Evolutionary conservation across 1,284 basidiomycete species (phyloP).

Genomic region (Ustilago tritici): DNA sequence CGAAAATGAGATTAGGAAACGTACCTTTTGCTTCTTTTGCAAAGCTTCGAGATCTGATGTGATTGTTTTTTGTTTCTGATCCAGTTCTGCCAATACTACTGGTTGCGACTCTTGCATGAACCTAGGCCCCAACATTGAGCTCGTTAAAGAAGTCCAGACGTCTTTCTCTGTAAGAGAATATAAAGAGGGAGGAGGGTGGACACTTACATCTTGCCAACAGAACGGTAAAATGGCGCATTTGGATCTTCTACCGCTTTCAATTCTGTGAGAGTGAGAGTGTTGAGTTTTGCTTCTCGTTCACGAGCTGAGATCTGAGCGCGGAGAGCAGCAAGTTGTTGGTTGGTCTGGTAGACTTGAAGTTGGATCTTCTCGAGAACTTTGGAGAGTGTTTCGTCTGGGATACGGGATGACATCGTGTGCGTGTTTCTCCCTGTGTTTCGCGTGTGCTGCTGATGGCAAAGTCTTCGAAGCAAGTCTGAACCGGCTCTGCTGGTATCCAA

Average conservation of each 20-base stretch:
- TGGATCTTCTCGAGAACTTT: conserved; percentile 49
- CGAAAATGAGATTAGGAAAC: not conserved
- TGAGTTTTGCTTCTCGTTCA: conserved; percentile 43
- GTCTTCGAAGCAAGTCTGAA: not conserved
- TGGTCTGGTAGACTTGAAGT: conserved; percentile 41
- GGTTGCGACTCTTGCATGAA: conserved; percentile 42
- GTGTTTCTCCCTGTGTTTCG: not conserved
- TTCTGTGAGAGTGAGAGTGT: conserved; percentile 37
- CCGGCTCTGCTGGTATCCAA: not conserved
- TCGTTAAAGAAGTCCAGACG: not conserved
- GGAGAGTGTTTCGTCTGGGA: conserved; percentile 44
- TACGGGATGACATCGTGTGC: conserved; percentile 17
- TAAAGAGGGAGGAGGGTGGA: not conserved
- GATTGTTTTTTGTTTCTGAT: conserved; percentile 22
- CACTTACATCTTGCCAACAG: conserved; percentile 46
- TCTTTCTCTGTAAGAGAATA: not conserved
- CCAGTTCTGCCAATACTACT: conserved; percentile 24
- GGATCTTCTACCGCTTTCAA: conserved; percentile 31
- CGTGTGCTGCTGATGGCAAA: not conserved
- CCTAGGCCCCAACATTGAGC: conserved; percentile 6
- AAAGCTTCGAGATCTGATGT: conserved; percentile 26
- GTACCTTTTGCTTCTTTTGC: conserved; percentile 2
- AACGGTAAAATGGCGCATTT: conserved; percentile 29
- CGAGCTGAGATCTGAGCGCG: conserved; percentile 33
- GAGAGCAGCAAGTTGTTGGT: conserved; percentile 38